A percentile compares a stretch with the other conserved stretches of the same genome.
Conservation (phyloP, 2,329 filamentous ascomycete species). For the Scopulariopsis brevicaulis region DNA sequence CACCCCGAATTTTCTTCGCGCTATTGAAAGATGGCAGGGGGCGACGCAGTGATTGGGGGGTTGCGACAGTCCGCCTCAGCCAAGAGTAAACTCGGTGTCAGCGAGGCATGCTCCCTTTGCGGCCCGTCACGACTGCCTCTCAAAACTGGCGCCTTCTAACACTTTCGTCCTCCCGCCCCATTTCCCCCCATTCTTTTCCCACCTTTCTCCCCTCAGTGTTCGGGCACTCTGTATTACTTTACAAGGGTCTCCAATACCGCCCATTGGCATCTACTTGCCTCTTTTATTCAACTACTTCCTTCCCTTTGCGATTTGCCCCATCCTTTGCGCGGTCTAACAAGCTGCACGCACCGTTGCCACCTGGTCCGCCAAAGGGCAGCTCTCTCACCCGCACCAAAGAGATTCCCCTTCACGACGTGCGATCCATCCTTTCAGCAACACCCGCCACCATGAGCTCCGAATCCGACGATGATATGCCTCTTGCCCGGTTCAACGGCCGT, state of each 20-base stretch:
- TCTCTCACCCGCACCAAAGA: background rate
- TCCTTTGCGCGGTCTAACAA: background rate
- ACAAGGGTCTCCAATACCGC: background rate
- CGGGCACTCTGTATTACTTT: conserved; percentile 15
- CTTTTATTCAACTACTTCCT: background rate
- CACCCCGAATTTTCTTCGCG: background rate
- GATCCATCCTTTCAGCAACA: background rate
- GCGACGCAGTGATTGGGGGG: background rate
- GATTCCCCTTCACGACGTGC: background rate
- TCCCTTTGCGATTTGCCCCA: background rate
- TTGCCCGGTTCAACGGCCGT: conserved; percentile 54
- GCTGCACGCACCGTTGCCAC: background rate
- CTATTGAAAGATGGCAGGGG: background rate
- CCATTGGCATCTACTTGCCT: background rate
- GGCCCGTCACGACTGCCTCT: conserved; percentile 5
- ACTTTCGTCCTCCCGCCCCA: conserved; percentile 9
- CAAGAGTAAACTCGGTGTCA: conserved; percentile 2
- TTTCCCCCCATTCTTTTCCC: conserved; percentile 15
- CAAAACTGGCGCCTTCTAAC: conserved; percentile 9
- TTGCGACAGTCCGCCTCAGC: background rate
- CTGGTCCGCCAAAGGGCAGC: background rate
- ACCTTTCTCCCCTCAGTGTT: conserved; percentile 8
- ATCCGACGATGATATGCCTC: conserved; percentile 76
- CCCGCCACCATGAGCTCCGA: conserved; percentile 9
- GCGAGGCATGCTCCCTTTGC: conserved; percentile 5